Percentiles rank a stretch among this genome's conserved stretches.
Conservation (phyloP, 2,329 filamentous ascomycete genomes). For the Trichoderma semiorbis region DNA sequence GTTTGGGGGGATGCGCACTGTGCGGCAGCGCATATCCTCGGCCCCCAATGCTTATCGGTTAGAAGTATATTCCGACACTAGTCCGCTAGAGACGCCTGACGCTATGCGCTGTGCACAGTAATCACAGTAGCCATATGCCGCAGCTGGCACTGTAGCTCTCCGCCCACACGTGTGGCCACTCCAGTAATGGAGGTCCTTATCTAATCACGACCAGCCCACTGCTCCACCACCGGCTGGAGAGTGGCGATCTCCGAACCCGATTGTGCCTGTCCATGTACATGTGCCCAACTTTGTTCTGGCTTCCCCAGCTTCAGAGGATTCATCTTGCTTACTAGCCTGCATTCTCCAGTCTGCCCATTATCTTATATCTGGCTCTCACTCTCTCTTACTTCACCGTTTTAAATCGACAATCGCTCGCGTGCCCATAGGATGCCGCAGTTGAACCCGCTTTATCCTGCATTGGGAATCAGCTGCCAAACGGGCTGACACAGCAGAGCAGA, state of each 20-base stretch:
- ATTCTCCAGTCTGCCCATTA: background rate
- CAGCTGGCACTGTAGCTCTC: background rate
- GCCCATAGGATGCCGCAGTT: background rate
- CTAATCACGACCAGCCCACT: background rate
- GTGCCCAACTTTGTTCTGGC: background rate
- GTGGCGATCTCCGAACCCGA: slow-evolving; percentile 38
- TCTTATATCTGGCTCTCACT: background rate
- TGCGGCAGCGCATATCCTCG: background rate
- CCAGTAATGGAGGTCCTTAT: background rate
- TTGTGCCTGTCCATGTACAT: slow-evolving; percentile 24
- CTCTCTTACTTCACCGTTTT: background rate
- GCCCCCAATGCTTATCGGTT: background rate
- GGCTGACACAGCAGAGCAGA: background rate
- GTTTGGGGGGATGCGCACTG: background rate
- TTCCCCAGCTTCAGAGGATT: background rate
- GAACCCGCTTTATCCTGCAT: background rate
- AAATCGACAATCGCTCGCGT: background rate
- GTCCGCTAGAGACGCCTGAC: background rate
- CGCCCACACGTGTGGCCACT: background rate
- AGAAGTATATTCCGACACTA: background rate
- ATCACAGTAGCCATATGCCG: background rate
- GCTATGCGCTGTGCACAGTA: background rate
- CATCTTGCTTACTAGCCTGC: slow-evolving; percentile 9
- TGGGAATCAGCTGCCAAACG: background rate
- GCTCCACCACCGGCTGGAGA: slow-evolving; percentile 17